phyloP scores from a whole-genome alignment of 1,139 yeast species.

The Saccharomyces hybrid region DNA sequence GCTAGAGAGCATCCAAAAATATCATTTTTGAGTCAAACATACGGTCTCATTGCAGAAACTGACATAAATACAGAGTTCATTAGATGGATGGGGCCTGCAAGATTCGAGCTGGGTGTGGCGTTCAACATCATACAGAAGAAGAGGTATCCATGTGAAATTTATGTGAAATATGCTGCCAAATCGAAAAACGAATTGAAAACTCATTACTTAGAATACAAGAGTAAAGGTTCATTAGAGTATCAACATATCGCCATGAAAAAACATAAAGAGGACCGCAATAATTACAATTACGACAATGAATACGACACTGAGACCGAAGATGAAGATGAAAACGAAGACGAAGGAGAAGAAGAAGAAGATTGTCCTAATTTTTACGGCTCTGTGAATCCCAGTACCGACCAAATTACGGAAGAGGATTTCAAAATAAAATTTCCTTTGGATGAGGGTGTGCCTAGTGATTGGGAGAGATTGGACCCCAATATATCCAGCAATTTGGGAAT shows the following conservation, averaged over 20 bases:
- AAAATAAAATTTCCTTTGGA: slow-evolving; percentile 36
- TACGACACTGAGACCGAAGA: neutral
- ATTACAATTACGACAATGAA: slow-evolving; percentile 4
- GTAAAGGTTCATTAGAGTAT: slow-evolving; percentile 9
- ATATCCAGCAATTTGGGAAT: slow-evolving; percentile 50
- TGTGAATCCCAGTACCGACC: slow-evolving; percentile 5
- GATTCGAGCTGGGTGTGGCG: slow-evolving; percentile 80
- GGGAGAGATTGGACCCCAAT: slow-evolving; percentile 51
- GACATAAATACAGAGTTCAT: slow-evolving; percentile 89
- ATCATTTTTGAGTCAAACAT: slow-evolving; percentile 79
- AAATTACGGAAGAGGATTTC: slow-evolving; percentile 26
- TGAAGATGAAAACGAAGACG: neutral
- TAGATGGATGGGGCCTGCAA: slow-evolving; percentile 77
- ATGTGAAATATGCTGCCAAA: slow-evolving; percentile 57
- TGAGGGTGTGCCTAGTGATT: slow-evolving; percentile 53
- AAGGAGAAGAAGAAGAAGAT: slow-evolving; percentile 5
- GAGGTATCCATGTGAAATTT: slow-evolving; percentile 76
- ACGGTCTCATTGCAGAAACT: slow-evolving; percentile 87
- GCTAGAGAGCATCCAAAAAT: slow-evolving; percentile 35
- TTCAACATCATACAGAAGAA: slow-evolving; percentile 50
- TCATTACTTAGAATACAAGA: slow-evolving; percentile 40
- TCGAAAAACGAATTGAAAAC: slow-evolving; percentile 44
- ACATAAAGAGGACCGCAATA: slow-evolving; percentile 1
- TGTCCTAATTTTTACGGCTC: too few species aligned
- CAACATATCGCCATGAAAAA: slow-evolving; percentile 7